phyloP scores from a whole-genome alignment of 1,284 basidiomycete genomes.

The Ustilago shanxiensis region DNA sequence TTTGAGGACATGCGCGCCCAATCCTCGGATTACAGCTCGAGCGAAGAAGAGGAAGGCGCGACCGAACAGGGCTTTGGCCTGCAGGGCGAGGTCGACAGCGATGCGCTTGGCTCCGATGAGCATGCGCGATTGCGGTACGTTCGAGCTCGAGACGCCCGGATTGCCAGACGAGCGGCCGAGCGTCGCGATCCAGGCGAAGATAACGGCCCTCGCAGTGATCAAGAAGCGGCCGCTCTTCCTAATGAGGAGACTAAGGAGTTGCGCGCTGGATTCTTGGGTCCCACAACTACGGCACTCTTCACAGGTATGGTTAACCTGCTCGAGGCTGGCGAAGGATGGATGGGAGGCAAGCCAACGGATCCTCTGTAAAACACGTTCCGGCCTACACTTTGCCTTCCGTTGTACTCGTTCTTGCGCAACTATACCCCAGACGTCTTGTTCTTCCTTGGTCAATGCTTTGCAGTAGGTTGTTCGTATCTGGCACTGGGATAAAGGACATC shows the following conservation, averaged over 20 bases:
- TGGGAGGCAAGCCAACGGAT: conserved; percentile 52
- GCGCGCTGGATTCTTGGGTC: conserved; percentile 53
- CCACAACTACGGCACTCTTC: conserved; percentile 55
- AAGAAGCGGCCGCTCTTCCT: conserved; percentile 43
- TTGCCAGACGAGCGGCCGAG: conserved; percentile 38
- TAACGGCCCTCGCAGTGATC: conserved; percentile 9
- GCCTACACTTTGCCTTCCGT: not conserved
- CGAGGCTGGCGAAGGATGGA: conserved; percentile 64
- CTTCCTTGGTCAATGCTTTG: not conserved
- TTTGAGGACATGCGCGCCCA: conserved; percentile 45
- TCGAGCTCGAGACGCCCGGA: conserved; percentile 46
- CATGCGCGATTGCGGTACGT: conserved; percentile 41
- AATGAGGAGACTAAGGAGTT: conserved; percentile 34
- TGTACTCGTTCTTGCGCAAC: not conserved
- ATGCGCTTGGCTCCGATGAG: conserved; percentile 35
- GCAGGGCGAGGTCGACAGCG: conserved; percentile 17
- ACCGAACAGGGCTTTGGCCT: conserved; percentile 28
- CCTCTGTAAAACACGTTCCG: conserved; percentile 8
- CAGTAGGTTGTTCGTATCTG: not conserved
- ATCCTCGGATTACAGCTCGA: conserved; percentile 34
- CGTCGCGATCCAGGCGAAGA: conserved; percentile 28
- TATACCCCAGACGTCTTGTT: not conserved
- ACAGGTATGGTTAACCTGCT: conserved; percentile 62
- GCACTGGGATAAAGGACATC: no score
- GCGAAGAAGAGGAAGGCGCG: conserved; percentile 27